Evolutionary conservation across 2,329 filamentous ascomycete species (phyloP), one percentile per base, ranked within the genome.

Genomic region (Aspergillus hiratsukae): DNA sequence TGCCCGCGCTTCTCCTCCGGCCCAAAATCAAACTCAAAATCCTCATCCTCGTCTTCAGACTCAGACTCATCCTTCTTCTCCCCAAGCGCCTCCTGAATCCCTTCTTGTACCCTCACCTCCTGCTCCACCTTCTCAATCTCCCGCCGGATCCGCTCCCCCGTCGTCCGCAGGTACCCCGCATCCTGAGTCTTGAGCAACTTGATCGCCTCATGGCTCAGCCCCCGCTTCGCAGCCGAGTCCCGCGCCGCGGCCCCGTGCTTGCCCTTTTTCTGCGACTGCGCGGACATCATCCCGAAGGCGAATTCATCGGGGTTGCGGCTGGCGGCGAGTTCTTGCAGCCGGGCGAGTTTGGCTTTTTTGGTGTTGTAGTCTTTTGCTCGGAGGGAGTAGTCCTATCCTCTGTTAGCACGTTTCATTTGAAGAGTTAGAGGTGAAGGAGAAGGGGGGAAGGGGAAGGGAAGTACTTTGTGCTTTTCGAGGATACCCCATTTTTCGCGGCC

Each of bases 381-480:
- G 56, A 87, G 81, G 58, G 82, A 81, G 76, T 87, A 87, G 74
- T 87, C 85, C 78, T 81, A 43, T 57, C 55, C 10, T 50, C 40
- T 1, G 23, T 59, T 56, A 63, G 56, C n/a, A n/a, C n/a, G n/a
- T n/a, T n/a, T n/a, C n/a, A n/a, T n/a, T n/a, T n/a, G n/a, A n/a
- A n/a, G n/a, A n/a, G n/a, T n/a, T n/a, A n/a, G n/a, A n/a, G n/a
- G n/a, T n/a, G n/a, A n/a, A n/a, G n/a, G n/a, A n/a, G n/a, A n/a
- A n/a, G n/a, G n/a, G n/a, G n/a, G 6, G 9, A 6, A 54, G 7
- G 29, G 3, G 3, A 49, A 48, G 50, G 60, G 53, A 7, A 5
- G 27, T 69, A 87, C 87, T 79, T 97, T 97, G 82, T 94, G 89
- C 78, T 99, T 97, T 75, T 97, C 94, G 59, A 97, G 86, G 23